Base-by-base conservation (phyloP, 768 basidiomycete genomes). In the Plicaturopsis crispa region DNA sequence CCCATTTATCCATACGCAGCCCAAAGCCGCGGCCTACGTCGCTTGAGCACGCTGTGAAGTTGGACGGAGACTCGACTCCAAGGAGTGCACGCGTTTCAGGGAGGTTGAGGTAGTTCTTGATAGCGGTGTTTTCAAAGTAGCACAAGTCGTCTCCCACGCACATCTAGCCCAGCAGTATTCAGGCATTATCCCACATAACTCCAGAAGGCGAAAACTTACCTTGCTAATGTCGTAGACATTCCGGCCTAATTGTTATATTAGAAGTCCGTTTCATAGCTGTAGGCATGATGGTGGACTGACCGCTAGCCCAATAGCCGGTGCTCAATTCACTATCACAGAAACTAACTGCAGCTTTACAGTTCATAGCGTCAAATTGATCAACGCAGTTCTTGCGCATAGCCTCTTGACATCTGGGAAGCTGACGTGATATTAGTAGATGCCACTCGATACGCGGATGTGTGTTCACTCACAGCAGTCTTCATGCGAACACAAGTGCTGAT, bases 391-490 rank as follows among this genome's bases (percentile, higher is more conserved):
- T 55, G n/a, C 67, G 58, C 53, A 83, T 66, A 24, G 67, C 66
- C 43, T 65, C 67, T 46, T 77, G 61, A 54, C 87, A 91, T 33
- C 78, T 73, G 16, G 83, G 78, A 16, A 87, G 64, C 80, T 83
- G 46, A 18, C 18, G 18, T 36, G 14, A 32, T 36, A 4, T 16
- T 12, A 11, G 35, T 6, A 24, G 28, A 19, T 13, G 18, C 33
- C 42, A 35, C 21, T 37, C 22, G 2, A 43, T 40, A 24, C 39
- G 24, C 19, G 22, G 11, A 4, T 13, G 22, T 14, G 13, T 23
- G 22, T 30, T 13, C 5, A 60, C 70, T 35, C 48, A 79, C 79
- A 13, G 73, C 66, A 30, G 65, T 61, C 55, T 80, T 78, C 71
- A 83, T 75, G 16, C 65, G 60, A 2, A 78, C 76, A 39, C 79